phyloP scores from a whole-genome alignment of 2,329 filamentous ascomycete species.

The Aureobasidium sp. region DNA sequence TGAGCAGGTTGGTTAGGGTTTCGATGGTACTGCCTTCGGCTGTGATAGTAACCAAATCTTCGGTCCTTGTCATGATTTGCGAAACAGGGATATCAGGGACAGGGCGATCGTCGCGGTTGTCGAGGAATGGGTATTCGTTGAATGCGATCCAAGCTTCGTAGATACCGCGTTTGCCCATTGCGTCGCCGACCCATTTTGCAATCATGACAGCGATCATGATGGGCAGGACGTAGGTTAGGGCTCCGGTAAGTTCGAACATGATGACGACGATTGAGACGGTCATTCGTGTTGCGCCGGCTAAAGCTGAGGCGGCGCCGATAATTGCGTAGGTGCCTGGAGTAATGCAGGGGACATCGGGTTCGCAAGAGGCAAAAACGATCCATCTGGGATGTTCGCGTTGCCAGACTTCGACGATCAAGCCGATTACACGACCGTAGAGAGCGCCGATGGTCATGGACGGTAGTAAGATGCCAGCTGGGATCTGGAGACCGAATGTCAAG shows the following conservation, averaged over 20 bases:
- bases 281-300: constrained; percentile 90
- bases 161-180: constrained; percentile 84
- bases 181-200: constrained; percentile 96
- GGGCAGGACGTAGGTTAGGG: constrained; percentile 89
- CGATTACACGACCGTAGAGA: constrained; percentile 78
- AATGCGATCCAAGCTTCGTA: constrained; percentile 98
- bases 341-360: constrained; percentile 79
- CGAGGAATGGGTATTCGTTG: constrained; percentile 90
- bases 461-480: constrained; percentile 90
- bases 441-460: constrained; percentile 96
- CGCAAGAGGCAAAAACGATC: constrained; percentile 71
- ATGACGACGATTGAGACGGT: constrained; percentile 98
- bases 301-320: constrained; percentile 87
- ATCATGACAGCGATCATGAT: constrained; percentile 99
- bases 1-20: constrained; percentile 63
- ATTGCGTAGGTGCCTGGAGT: constrained; percentile 96
- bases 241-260: constrained; percentile 97
- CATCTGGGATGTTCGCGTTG: constrained; percentile 71
- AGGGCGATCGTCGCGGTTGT: constrained; percentile 72
- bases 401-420: constrained; percentile 83
- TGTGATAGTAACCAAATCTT: constrained; percentile 82
- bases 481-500: constrained; percentile 87
- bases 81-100: constrained; percentile 80
- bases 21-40: constrained; percentile 72
- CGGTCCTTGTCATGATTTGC: constrained; percentile 85